These are phyloP conservation scores for Solanum chmielewskii DNA, from an alignment of 257 asterid genomes.

Conservation along the genomic window DNA sequence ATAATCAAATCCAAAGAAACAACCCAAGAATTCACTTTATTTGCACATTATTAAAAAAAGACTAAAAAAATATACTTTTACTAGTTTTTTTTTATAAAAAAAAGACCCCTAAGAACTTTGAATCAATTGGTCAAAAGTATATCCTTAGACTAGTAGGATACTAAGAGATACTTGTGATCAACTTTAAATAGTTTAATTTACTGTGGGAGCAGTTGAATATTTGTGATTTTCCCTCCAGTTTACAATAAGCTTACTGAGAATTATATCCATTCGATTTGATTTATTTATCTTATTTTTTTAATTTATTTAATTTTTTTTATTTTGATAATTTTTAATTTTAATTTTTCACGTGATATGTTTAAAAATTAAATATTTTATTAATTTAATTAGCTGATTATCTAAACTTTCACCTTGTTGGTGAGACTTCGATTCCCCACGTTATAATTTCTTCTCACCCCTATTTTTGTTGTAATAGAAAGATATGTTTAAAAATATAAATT, in stretches of 20 bases:
- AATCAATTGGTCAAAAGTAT: constrained; percentile 40
- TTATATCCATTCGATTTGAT: neutral
- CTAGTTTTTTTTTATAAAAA: neutral
- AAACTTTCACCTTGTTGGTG: too few relatives aligned
- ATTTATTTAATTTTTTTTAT: too few relatives aligned
- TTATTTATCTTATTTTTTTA: neutral
- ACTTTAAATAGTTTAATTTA: constrained; percentile 2
- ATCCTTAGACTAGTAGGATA: constrained; percentile 12
- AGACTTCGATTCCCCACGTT: too few relatives aligned
- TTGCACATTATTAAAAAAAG: constrained; percentile 4
- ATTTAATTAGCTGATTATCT: accelerated
- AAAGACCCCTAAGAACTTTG: constrained; percentile 4
- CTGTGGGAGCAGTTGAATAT: neutral
- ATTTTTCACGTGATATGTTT: too few relatives aligned
- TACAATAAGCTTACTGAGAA: neutral
- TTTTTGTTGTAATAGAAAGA: too few relatives aligned
- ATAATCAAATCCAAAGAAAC: constrained; percentile 1
- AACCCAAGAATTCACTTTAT: constrained; percentile 29
- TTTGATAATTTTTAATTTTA: too few relatives aligned
- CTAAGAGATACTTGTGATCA: constrained; percentile 3
- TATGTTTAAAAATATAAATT: too few relatives aligned
- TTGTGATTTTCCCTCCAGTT: constrained; percentile 2
- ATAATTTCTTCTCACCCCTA: too few relatives aligned
- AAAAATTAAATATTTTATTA: accelerated
- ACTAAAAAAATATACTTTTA: neutral